These are phyloP conservation scores for Candida oleophila DNA, from an alignment of 805 yeast genomes.

Conservation along the genomic window DNA sequence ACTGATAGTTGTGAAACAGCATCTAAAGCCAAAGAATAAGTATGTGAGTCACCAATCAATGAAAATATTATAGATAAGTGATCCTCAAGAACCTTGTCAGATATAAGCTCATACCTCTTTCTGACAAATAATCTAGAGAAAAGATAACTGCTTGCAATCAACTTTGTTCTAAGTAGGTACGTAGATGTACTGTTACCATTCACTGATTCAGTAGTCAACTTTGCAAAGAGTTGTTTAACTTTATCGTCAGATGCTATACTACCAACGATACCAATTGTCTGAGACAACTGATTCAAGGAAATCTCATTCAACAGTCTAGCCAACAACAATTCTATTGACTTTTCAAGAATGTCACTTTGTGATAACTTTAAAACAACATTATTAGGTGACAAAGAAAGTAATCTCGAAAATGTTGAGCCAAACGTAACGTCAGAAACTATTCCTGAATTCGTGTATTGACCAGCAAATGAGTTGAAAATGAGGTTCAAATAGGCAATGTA, in stretches of 20 bases:
- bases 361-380: slow-evolving; percentile 20
- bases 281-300: slow-evolving; percentile 35
- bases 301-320: slow-evolving; percentile 20
- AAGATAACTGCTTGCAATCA: slow-evolving; percentile 43
- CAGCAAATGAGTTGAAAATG: slow-evolving; percentile 35
- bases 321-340: slow-evolving; percentile 24
- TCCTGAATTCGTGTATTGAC: slow-evolving; percentile 15
- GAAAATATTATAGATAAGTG: slow-evolving; percentile 13
- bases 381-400: slow-evolving; percentile 32
- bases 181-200: slow-evolving; percentile 10
- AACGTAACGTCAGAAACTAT: slow-evolving; percentile 24
- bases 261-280: slow-evolving; percentile 47
- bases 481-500: slow-evolving; percentile 26
- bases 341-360: slow-evolving; percentile 9
- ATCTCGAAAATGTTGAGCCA: slow-evolving; percentile 34
- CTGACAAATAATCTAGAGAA: slow-evolving; percentile 45
- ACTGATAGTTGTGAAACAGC: slow-evolving; percentile 43
- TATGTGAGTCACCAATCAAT: slow-evolving; percentile 18
- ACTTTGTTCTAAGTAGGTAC: slow-evolving; percentile 14
- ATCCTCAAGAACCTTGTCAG: slow-evolving; percentile 8
- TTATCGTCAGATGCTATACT: slow-evolving; percentile 33
- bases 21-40: slow-evolving; percentile 31
- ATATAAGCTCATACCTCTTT: slow-evolving; percentile 18
- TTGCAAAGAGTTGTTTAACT: slow-evolving; percentile 8
- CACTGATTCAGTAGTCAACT: background rate